Evolutionary conservation across 169 alveolate genomes (phyloP).

Genomic region (Plasmodium gonderi): DNA sequence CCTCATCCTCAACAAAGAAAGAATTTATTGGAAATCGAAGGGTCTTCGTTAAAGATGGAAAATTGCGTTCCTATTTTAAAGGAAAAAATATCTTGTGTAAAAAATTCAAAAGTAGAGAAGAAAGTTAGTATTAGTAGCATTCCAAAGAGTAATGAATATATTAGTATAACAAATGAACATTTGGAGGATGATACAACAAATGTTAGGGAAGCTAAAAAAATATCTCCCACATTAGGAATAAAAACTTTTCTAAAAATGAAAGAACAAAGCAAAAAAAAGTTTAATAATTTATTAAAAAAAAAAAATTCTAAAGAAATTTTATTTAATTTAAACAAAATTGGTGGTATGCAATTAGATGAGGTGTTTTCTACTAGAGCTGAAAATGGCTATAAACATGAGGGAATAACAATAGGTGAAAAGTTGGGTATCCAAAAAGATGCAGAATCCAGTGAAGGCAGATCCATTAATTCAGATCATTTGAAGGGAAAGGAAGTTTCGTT

Average conservation of each 20-base stretch:
- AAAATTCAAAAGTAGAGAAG: background rate
- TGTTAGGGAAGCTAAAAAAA: background rate
- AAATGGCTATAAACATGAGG: background rate
- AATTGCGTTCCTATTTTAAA: background rate
- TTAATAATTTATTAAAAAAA: constrained; percentile 11
- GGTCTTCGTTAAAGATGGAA: background rate
- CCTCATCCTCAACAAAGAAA: background rate
- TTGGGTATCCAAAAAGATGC: background rate
- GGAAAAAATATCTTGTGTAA: background rate
- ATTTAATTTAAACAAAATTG: background rate
- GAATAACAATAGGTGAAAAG: background rate
- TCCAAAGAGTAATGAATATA: background rate
- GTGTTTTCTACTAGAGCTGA: background rate
- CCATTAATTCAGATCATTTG: background rate
- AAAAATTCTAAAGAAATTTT: background rate
- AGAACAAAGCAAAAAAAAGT: constrained; percentile 7
- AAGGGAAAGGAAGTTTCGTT: background rate
- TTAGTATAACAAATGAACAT: background rate
- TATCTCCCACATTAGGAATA: background rate
- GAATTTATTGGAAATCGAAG: background rate
- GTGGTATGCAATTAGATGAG: background rate
- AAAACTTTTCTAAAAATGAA: constrained; percentile 12
- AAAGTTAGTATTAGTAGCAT: background rate
- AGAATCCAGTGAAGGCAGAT: background rate
- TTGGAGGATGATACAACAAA: background rate